Evolutionary conservation across 2,329 filamentous ascomycete genomes (phyloP), one percentile per base, ranked within the genome.

Genomic region (Scedosporium apiospermum): DNA sequence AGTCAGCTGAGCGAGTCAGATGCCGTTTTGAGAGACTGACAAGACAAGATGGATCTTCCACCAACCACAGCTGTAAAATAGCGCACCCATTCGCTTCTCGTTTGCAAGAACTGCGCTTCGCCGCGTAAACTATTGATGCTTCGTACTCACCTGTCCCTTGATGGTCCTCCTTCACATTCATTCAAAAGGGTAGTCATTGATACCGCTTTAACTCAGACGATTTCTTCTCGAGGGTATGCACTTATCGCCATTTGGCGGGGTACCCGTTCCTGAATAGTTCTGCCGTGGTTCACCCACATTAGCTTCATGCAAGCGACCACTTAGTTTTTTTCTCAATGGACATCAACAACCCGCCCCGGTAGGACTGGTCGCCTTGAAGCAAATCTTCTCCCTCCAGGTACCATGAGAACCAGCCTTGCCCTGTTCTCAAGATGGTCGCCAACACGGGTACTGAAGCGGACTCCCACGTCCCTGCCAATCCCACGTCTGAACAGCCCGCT

Each of bases 361-460:
- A 30, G 26, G 23, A 57, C 7, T 27, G 5, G 34, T 18, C 30
- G 16, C 26, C 26, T 23, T 9, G 16, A 34, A 58, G 16, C 55
- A 60, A 51, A 55, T 30, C 6, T 42, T 23, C 18, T 23, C 38
- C 38, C 44, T 34, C 30, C 30, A 57, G 9, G 21, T 42, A 61
- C 49, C 27, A 61, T 61, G 60, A 42, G 60, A 61, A 57, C 21
- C 23, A 26, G 16, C 27, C 3, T 38, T 10, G 9, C 12, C 14
- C 46, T 23, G 49, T 44, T 61, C 21, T 61, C 49, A 57, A 61
- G 49, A 61, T 61, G 60, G 60, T 61, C 34, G 21, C 60, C 49
- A 49, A 38, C 60, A n/a, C 49, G n/a, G 38, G 38, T 61, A 61
- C 30, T 49, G 49, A 46, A 23, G 49, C 60, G 27, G 60, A 30